These are phyloP conservation scores for Myxozyma lipomycoides DNA, from an alignment of 805 yeast genomes.

Conservation along the genomic window DNA sequence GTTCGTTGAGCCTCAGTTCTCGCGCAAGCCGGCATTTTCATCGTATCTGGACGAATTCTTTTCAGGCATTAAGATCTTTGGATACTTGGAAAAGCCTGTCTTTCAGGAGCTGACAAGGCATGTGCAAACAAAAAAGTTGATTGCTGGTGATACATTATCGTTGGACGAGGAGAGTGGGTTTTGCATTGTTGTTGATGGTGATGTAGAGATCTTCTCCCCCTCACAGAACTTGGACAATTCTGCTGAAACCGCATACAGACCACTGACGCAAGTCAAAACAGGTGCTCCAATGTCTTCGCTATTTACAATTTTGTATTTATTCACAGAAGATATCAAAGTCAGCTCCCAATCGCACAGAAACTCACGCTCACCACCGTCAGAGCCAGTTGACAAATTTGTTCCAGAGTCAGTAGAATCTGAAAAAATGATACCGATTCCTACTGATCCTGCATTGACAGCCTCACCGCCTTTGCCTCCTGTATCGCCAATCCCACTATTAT, in stretches of 20 bases:
- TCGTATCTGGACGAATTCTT: slow-evolving; percentile 85
- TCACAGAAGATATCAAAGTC: slow-evolving; percentile 47
- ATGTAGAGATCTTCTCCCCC: slow-evolving; percentile 70
- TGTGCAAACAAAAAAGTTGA: slow-evolving; percentile 82
- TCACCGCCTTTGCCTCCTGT: slow-evolving; percentile 6
- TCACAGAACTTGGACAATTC: slow-evolving; percentile 33
- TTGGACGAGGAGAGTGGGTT: slow-evolving; percentile 78
- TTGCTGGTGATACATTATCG: slow-evolving; percentile 68
- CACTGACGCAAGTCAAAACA: slow-evolving; percentile 31
- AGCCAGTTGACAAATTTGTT: not conserved
- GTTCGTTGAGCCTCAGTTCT: slow-evolving; percentile 32
- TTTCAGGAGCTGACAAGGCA: slow-evolving; percentile 89
- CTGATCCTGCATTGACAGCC: not conserved
- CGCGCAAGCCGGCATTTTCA: slow-evolving; percentile 45
- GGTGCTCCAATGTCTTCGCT: slow-evolving; percentile 75
- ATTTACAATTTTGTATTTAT: slow-evolving; percentile 71
- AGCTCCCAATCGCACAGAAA: not conserved
- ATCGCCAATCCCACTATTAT: slow-evolving; percentile 16
- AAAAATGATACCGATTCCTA: slow-evolving; percentile 9
- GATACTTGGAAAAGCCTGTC: slow-evolving; percentile 83
- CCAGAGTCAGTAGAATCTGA: slow-evolving; percentile 4
- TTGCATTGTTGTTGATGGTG: slow-evolving; percentile 88
- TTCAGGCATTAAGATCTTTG: slow-evolving; percentile 88
- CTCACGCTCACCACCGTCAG: slow-evolving; percentile 2
- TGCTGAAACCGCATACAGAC: slow-evolving; percentile 17